Base-by-base conservation (phyloP, 2,329 filamentous ascomycete species). In the Hymenoscyphus fructigenus region DNA sequence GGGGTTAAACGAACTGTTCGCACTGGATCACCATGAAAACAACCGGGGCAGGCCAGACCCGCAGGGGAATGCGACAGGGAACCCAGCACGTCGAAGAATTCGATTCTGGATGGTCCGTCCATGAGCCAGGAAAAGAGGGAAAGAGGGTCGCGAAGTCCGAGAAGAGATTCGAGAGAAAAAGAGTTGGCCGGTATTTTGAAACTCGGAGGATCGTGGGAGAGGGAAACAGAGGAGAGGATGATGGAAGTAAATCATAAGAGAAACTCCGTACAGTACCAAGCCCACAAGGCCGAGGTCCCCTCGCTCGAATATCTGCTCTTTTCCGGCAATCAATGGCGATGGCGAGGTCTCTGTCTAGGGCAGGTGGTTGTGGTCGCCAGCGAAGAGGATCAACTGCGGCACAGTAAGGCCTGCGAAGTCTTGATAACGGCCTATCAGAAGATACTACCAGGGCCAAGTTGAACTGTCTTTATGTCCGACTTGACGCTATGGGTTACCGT, bases 1-100 rank as follows among this genome's bases (percentile, higher is more conserved):
- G 38, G 56, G 23, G 55, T 41, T 65, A 63, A 60, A 62, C 60
- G 60, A 63, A 47, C 26, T 36, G 60, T 26, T 60, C 59, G 63
- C 36, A 64, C 58, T 64, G 63, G 63, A 60, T 12, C 15, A 57
- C 28, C 15, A 57, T 36, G 50, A 61, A 15, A n/a, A 34, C 36
- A 41, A 26, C 23, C n/a, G 23, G 56, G 62, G 20, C 29, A 28
- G 58, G 47, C 17, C 36, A 38, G 59, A 41, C 32, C 32, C 28
- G 57, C 29, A 17, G 36, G 36, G 34, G 34, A 36, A 60, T 28
- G 23, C 59, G 47, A 47, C n/a, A 47, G n/a, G 28, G 47, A 56
- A 32, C 23, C 29, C 34, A 36, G 34, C 34, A 36, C 34, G 34
- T 36, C 34, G 34, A 38, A 26, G 57, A 59, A 26, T 20, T 7